phyloP scores from a whole-genome alignment of 2,329 filamentous ascomycete genomes.

The Fusarium illudens region DNA sequence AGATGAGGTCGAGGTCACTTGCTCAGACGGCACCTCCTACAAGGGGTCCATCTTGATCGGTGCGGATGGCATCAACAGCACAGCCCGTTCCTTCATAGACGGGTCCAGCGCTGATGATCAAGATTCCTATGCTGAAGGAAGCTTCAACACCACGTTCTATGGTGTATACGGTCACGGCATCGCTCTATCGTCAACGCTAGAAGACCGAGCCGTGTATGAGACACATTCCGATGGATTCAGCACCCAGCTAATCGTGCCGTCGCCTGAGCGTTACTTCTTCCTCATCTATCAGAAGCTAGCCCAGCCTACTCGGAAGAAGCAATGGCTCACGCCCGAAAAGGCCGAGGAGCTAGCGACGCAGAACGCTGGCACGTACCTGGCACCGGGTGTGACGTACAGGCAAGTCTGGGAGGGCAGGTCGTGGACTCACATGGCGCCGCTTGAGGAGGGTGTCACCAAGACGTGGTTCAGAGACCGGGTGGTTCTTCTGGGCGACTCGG shows the following conservation, averaged over 20 bases:
- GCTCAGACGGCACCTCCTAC: conserved; percentile 17
- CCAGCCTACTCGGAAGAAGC: background rate
- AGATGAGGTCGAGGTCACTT: conserved; percentile 14
- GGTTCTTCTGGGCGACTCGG: conserved; percentile 27
- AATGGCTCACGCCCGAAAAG: conserved; percentile 2
- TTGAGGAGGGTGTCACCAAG: conserved; percentile 28
- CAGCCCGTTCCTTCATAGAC: conserved; percentile 6
- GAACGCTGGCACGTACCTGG: background rate
- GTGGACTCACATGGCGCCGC: conserved; percentile 11
- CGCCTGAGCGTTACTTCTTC: conserved; percentile 21
- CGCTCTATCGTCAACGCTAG: background rate
- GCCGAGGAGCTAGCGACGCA: conserved; percentile 9
- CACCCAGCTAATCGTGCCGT: conserved; percentile 14
- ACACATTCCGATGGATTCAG: conserved; percentile 12
- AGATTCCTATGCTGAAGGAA: background rate
- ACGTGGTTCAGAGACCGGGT: conserved; percentile 28
- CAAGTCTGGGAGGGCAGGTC: conserved; percentile 15
- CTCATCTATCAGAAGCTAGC: conserved; percentile 21
- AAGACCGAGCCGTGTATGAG: conserved; percentile 16
- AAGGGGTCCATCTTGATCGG: conserved; percentile 28
- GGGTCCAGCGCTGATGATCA: background rate
- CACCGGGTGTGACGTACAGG: conserved; percentile 3
- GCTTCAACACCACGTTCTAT: conserved; percentile 19
- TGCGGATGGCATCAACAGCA: conserved; percentile 31
- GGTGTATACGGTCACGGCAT: conserved; percentile 19